phyloP scores from a whole-genome alignment of 352 stramenopile genomes.

The Globisporangium rhizosaccharum region DNA sequence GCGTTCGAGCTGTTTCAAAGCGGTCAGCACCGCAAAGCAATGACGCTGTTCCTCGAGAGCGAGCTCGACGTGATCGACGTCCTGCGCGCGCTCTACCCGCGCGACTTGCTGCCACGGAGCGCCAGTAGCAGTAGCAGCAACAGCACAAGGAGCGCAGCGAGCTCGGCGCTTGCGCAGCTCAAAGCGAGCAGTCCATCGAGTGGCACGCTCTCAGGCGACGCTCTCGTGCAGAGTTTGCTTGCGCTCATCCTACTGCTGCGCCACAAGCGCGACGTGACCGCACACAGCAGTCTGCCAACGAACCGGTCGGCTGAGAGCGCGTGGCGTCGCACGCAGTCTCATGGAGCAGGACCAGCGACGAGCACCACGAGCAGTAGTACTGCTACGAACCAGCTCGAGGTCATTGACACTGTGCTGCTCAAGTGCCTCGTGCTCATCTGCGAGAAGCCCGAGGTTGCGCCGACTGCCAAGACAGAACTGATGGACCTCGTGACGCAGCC shows the following conservation, averaged over 20 bases:
- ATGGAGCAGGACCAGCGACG: not conserved
- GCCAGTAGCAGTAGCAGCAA: constrained; percentile 23
- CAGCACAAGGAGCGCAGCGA: constrained; percentile 6
- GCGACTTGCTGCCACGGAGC: constrained; percentile 55
- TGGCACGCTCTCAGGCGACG: constrained; percentile 31
- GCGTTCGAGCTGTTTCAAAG: constrained; percentile 49
- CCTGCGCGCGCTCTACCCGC: constrained; percentile 60
- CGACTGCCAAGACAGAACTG: constrained; percentile 35
- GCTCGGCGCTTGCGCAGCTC: constrained; percentile 14
- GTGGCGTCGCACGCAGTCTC: not conserved
- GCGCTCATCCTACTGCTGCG: constrained; percentile 50
- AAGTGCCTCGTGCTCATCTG: constrained; percentile 75
- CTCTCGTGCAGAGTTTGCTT: constrained; percentile 44
- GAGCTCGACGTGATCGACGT: constrained; percentile 52
- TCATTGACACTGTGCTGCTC: constrained; percentile 77
- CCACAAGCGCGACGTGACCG: constrained; percentile 30
- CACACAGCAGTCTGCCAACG: not conserved
- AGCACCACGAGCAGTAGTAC: constrained; percentile 1
- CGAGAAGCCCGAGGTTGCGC: constrained; percentile 33
- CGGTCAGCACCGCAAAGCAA: constrained; percentile 35
- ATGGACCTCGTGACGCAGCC: constrained; percentile 40
- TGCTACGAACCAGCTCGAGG: constrained; percentile 21
- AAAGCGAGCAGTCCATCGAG: constrained; percentile 1
- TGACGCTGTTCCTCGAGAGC: constrained; percentile 57
- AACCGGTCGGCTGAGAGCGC: not conserved